Base-by-base conservation (phyloP, 1,139 yeast genomes). In the Scheffersomyces segobiensis region DNA sequence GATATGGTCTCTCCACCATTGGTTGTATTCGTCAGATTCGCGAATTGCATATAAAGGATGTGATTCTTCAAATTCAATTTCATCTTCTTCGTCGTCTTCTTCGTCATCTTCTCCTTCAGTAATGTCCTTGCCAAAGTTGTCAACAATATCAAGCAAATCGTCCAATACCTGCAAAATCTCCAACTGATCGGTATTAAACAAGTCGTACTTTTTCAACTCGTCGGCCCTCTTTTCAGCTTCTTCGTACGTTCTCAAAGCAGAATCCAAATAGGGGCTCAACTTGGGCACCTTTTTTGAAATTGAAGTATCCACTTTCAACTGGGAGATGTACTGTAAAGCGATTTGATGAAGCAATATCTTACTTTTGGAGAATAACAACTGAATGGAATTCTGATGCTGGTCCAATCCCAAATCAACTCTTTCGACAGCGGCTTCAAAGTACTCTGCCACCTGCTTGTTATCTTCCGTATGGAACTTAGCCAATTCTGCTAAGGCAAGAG, bases 381-480 rank as follows among this genome's bases (percentile, higher is more conserved):
- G 76, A 17, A 75, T 69, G 3, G 84, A 78, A 2, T 78, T 76
- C 0, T 86, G 81, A 60, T 75, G 80, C 46, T 73, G 68, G 8
- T 79, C 84, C 55, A 87, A 74, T 0, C 97, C 97, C 18, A 77
- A 68, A 4, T 82, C 84, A 20, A 86, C 78, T 62, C 97, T 82
- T 59, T 92, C 97, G 49, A 89, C 62, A 0, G 96, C 89, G 26
- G 89, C 91, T 22, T 82, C 83, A 59, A 89, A 86, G 66, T 79
- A 89, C 57, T 86, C 89, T 21, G 74, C 70, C 3, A 87, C 79
- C 56, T 77, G 70, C 46, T 75, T 69, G 46, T 71, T 65, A 54
- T 76, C 76, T 52, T 74, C 76, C 10, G 80, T 74, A 59, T 82
- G 80, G 71, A 85, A 88, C 47, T 77, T 79, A 3, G 93, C 87